phyloP scores from a whole-genome alignment of 371 early-diverging fungal species.

The Globomyces sp. region DNA sequence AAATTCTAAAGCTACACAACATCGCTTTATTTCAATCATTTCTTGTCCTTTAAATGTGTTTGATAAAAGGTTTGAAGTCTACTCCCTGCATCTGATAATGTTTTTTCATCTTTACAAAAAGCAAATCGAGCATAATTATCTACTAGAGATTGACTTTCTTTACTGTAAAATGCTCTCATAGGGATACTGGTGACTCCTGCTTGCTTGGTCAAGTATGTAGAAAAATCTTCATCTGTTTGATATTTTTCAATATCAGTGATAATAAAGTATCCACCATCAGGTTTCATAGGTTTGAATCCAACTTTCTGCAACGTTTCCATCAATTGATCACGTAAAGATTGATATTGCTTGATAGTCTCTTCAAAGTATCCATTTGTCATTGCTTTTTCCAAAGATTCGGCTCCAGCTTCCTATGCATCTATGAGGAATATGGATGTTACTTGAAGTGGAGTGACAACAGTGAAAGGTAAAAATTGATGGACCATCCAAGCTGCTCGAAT shows the following conservation, averaged over 20 bases:
- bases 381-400: constrained; percentile 71
- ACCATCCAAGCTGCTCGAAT: constrained; percentile 78
- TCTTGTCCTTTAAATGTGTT: too few relatives aligned
- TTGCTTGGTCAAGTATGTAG: constrained; percentile 77
- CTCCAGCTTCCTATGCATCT: constrained; percentile 66
- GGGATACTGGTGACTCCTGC: constrained; percentile 93
- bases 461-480: constrained; percentile 88
- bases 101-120: constrained; percentile 87
- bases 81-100: constrained; percentile 72
- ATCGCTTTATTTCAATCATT: too few relatives aligned
- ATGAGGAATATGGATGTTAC: too few relatives aligned
- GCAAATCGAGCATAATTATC: constrained; percentile 84
- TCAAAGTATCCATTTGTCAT: constrained; percentile 64
- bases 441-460: constrained; percentile 86
- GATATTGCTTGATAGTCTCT: constrained; percentile 66
- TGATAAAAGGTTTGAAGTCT: constrained; percentile 40
- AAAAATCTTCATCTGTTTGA: constrained; percentile 41
- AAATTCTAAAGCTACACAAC: too few relatives aligned
- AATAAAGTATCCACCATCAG: constrained; percentile 93
- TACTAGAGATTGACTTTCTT: constrained; percentile 26
- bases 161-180: constrained; percentile 85
- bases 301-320: constrained; percentile 66
- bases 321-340: constrained; percentile 71
- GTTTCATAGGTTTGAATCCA: constrained; percentile 76
- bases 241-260: constrained; percentile 62